Evolutionary conservation across 352 stramenopile genomes (phyloP).

Genomic region (Hyaloperonospora brassicae): DNA sequence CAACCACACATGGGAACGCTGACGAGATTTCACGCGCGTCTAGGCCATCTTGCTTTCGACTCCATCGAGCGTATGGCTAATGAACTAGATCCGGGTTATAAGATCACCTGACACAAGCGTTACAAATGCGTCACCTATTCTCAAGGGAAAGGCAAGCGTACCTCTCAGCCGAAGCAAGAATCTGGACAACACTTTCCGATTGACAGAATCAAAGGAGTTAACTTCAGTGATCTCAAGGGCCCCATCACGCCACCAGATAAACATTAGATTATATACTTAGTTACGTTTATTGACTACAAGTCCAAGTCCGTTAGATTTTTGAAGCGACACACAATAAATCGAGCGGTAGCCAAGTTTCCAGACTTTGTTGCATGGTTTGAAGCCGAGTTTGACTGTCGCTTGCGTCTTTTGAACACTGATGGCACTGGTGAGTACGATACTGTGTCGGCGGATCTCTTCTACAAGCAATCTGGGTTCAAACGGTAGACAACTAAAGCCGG

Average conservation of each 20-base stretch:
- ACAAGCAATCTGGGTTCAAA: constrained; percentile 3
- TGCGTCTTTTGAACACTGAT: constrained; percentile 3
- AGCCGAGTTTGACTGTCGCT: not conserved
- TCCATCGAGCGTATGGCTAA: constrained; percentile 3
- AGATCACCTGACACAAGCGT: not conserved
- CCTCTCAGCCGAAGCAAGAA: constrained; percentile 1
- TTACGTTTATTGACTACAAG: not conserved
- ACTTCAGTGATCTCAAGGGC: too few relatives aligned
- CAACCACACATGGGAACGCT: too few relatives aligned
- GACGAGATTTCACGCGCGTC: not conserved
- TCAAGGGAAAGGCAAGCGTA: not conserved
- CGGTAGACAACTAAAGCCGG: constrained; percentile 14
- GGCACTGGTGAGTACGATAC: constrained; percentile 17
- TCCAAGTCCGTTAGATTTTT: not conserved
- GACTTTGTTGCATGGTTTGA: not conserved
- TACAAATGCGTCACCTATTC: constrained; percentile 5
- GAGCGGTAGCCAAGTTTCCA: not conserved
- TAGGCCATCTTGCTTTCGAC: constrained; percentile 4
- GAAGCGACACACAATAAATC: not conserved
- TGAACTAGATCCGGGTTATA: not conserved
- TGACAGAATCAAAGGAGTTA: too few relatives aligned
- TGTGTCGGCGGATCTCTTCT: constrained; percentile 22
- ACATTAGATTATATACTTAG: too few relatives aligned
- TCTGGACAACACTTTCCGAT: too few relatives aligned
- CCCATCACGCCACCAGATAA: too few relatives aligned